phyloP scores from a whole-genome alignment of 2,329 filamentous ascomycete genomes.

The Paramyrothecium sp. region DNA sequence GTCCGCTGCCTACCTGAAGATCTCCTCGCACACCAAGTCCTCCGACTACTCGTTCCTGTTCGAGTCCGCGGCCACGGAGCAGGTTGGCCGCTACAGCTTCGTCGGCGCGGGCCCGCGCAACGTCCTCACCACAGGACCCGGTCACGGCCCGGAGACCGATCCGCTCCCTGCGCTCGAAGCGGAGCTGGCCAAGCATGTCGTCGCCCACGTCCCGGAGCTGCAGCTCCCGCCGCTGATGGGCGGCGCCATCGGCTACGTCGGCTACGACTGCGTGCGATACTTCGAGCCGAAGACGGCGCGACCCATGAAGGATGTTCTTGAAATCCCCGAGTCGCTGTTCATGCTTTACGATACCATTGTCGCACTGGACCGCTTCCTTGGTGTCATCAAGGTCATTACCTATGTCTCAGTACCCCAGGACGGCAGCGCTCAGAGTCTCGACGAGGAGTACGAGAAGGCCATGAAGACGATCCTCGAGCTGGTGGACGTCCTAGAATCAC shows the following conservation, averaged over 20 bases:
- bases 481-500: constrained; percentile 69
- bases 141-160: constrained; percentile 80
- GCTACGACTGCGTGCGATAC: constrained; percentile 96
- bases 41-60: constrained; percentile 90
- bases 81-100: constrained; percentile 93
- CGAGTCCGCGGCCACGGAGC: constrained; percentile 92
- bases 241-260: constrained; percentile 93
- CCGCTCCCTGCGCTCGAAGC: constrained; percentile 79
- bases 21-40: constrained; percentile 37
- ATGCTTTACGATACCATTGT: constrained; percentile 96
- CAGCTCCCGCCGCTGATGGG: constrained; percentile 83
- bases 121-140: constrained; percentile 82
- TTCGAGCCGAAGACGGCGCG: constrained; percentile 97
- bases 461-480: constrained; percentile 62
- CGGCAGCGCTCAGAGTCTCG: constrained; percentile 48
- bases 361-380: constrained; percentile 92
- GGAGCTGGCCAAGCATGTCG: constrained; percentile 75
- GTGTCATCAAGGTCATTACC: constrained; percentile 89
- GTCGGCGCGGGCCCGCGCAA: constrained; percentile 79
- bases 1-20: constrained; percentile 91
- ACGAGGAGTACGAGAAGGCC: constrained; percentile 65
- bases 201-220: constrained; percentile 80
- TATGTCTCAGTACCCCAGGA: constrained; percentile 72
- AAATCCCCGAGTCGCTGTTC: constrained; percentile 91
- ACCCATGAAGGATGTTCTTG: constrained; percentile 81